Evolutionary conservation across 2,329 filamentous ascomycete genomes (phyloP).

Genomic region (Alternaria sp.): DNA sequence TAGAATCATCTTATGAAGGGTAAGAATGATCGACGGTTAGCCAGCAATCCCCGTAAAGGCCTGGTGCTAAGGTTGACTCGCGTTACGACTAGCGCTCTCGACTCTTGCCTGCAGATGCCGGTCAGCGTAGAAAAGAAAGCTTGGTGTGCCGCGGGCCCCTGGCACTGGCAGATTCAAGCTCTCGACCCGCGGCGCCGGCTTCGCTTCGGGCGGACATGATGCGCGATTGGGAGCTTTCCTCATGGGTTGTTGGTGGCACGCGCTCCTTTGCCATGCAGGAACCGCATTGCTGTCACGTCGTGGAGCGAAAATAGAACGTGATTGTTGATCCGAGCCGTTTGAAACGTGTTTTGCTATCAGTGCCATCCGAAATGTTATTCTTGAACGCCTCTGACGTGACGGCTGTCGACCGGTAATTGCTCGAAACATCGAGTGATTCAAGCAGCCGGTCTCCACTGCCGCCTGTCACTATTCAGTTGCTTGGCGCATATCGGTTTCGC

Average conservation of each 20-base stretch:
- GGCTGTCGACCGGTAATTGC: not conserved
- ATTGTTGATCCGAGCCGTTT: not conserved
- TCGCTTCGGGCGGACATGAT: slow-evolving; percentile 17
- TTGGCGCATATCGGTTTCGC: slow-evolving; percentile 2
- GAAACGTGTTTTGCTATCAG: slow-evolving; percentile 1
- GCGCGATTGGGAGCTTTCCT: slow-evolving; percentile 14
- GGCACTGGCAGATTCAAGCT: slow-evolving; percentile 13
- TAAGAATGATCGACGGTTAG: slow-evolving; percentile 21
- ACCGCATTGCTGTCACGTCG: slow-evolving; percentile 8
- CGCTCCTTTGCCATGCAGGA: slow-evolving; percentile 19
- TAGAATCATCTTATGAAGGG: slow-evolving; percentile 27
- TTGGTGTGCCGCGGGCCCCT: slow-evolving; percentile 13
- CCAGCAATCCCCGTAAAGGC: slow-evolving; percentile 17
- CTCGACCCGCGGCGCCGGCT: slow-evolving; percentile 22
- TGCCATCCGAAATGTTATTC: not conserved
- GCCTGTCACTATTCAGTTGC: not conserved
- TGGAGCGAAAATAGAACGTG: not conserved
- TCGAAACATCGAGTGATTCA: slow-evolving; percentile 29
- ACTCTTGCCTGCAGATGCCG: slow-evolving; percentile 20
- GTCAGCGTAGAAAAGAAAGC: slow-evolving; percentile 19
- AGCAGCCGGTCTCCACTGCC: not conserved
- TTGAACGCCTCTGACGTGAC: not conserved
- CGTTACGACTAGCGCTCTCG: slow-evolving; percentile 9
- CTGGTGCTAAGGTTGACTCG: slow-evolving; percentile 32
- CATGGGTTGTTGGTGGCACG: slow-evolving; percentile 8